Percentiles rank a stretch among this genome's conserved stretches.
These are phyloP conservation scores for Trichoderma endophyticum DNA, from an alignment of 2,329 filamentous ascomycete species.

Conservation along the genomic window DNA sequence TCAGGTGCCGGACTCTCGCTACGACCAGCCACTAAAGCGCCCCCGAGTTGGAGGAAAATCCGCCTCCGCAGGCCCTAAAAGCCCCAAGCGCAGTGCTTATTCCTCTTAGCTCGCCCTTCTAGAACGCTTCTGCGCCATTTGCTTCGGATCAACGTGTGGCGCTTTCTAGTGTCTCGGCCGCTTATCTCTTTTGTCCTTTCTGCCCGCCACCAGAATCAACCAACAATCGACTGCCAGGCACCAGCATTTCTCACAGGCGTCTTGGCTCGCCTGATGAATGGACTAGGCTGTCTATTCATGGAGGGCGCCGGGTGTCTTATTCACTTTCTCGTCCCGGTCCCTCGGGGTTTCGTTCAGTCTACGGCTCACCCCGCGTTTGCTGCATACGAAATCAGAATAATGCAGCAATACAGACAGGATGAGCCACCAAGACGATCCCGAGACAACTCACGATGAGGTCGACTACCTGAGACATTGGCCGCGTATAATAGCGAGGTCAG, in stretches of 20 bases:
- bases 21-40: background rate
- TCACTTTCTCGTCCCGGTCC: background rate
- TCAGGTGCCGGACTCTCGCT: constrained; percentile 1
- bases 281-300: background rate
- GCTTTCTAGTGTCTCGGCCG: background rate
- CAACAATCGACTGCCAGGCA: background rate
- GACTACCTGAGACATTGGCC: background rate
- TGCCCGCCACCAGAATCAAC: background rate
- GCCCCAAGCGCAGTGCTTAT: constrained; percentile 4
- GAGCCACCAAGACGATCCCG: background rate
- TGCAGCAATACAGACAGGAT: background rate
- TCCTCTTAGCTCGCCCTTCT: constrained; percentile 6
- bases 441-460: background rate
- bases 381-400: background rate
- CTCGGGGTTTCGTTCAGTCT: background rate
- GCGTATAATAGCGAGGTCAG: background rate
- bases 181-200: background rate
- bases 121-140: background rate
- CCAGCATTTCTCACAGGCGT: background rate
- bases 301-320: background rate
- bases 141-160: background rate
- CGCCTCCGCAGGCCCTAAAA: background rate
- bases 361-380: background rate
- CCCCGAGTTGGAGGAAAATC: background rate
- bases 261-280: background rate